These are phyloP conservation scores for Anisodus acutangulus DNA, from an alignment of 257 asterid genomes.

Conservation along the genomic window DNA sequence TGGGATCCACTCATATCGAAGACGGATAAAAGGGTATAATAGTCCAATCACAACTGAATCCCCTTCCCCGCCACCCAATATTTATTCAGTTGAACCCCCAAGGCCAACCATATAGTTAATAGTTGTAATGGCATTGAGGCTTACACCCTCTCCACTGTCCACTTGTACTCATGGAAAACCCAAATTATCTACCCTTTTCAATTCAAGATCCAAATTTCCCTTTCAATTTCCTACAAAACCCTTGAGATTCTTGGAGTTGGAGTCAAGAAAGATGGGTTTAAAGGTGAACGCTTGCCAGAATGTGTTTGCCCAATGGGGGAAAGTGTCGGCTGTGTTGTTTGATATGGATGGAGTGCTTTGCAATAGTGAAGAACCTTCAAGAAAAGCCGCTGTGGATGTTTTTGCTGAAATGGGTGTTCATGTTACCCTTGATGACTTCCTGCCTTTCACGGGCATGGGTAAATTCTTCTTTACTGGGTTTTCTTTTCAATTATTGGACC, in stretches of 20 bases:
- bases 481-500: neutral
- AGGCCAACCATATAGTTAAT: neutral
- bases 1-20: neutral
- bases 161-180: constrained; percentile 42
- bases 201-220: constrained; percentile 43
- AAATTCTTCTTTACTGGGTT: neutral
- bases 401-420: constrained; percentile 94
- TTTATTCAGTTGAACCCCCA: neutral
- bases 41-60: constrained; percentile 22
- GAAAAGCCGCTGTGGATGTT: constrained; percentile 90
- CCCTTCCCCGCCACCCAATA: constrained; percentile 33
- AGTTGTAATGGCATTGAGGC: constrained; percentile 60
- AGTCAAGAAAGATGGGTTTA: constrained; percentile 35
- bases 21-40: constrained; percentile 24
- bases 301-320: constrained; percentile 67
- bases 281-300: constrained; percentile 58
- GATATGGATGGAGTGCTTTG: constrained; percentile 99
- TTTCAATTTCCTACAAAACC: constrained; percentile 39
- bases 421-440: constrained; percentile 80
- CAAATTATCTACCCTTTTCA: constrained; percentile 44
- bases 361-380: constrained; percentile 87
- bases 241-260: constrained; percentile 30
- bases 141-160: constrained; percentile 47
- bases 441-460: constrained; percentile 98
- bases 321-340: constrained; percentile 91